Evolutionary conservation across 192 early-diverging fungal genomes (phyloP).

Genomic region (Entomortierella lignicola): DNA sequence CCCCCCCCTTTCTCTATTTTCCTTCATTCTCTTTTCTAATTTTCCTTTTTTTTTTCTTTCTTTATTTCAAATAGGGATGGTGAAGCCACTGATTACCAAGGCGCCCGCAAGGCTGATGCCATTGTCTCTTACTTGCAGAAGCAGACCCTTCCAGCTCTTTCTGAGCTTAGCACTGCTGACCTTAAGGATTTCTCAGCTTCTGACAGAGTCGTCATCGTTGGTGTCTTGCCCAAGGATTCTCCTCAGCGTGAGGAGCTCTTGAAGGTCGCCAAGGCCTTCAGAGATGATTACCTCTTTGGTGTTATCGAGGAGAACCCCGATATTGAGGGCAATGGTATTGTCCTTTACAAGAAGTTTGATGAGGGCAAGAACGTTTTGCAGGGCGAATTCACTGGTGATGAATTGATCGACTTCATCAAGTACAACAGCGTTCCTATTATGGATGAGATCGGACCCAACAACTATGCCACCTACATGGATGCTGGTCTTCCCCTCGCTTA

Average conservation of each 20-base stretch:
- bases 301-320: conserved; percentile 71
- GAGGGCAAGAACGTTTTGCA: conserved; percentile 82
- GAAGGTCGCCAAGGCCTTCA: conserved; percentile 78
- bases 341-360: conserved; percentile 93
- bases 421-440: conserved; percentile 85
- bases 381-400: conserved; percentile 66
- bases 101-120: conserved; percentile 85
- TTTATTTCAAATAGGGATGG: conserved; percentile 61
- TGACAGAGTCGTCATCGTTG: conserved; percentile 93
- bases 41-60: not conserved
- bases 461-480: conserved; percentile 90
- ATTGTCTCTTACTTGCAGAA: conserved; percentile 96
- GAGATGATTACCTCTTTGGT: conserved; percentile 92
- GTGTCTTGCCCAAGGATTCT: conserved; percentile 73
- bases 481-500: conserved; percentile 91
- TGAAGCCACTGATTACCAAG: conserved; percentile 79
- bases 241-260: conserved; percentile 77
- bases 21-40: not conserved
- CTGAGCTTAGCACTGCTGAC: conserved; percentile 73
- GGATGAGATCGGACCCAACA: conserved; percentile 91
- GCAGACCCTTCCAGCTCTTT: conserved; percentile 88
- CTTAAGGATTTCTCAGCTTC: conserved; percentile 81
- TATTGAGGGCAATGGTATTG: conserved; percentile 64
- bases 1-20: no score
- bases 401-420: conserved; percentile 79